Evolutionary conservation across 2,329 filamentous ascomycete species (phyloP), one percentile per base, ranked within the genome.

Genomic region (Exophiala sideris): DNA sequence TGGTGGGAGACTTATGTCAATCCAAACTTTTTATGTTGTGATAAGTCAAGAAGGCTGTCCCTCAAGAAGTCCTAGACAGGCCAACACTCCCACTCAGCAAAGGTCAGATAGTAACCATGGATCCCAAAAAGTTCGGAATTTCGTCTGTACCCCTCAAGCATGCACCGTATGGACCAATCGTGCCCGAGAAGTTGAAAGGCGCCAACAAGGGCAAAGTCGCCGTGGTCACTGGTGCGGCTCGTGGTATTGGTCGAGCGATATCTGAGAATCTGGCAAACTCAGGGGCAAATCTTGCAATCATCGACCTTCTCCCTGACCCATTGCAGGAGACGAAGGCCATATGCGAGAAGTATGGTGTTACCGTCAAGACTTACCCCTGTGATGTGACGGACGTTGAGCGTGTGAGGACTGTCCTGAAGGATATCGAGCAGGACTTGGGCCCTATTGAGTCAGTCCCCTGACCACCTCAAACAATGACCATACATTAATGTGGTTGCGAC

Each of bases 221-320:
- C 24, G 54, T 66, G 18, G 60, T 67, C 33, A 67, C 64, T 3
- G 64, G 65, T n/a, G 65, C 62, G 38, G 59, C 55, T 6, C 59
- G 65, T 33, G 65, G 61, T 14, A 66, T 66, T 39, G 64, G 65
- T n/a, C 56, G 55, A 6, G 64, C 62, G n/a, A 66, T 66, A 45
- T 58, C 64, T 20, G 45, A 48, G 11, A 59, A 59, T 36, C 58
- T 66, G 12, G 59, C 60, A 10, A 54, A 56, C 42, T 63, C 59
- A 33, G 62, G 64, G 29, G 58, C 59, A 14, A 54, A 52, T 16
- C 50, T 66, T 5, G 56, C 64, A 11, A 49, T 66, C 9, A 46
- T 67, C 8, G 65, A 67, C 41, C 54, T 63, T 18, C 52, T 64
- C 50, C 48, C 49, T 1, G 45, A 56, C n/a, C 39, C 46, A 40